phyloP scores from a whole-genome alignment of 371 early-diverging fungal species.

The Vairimorpha ceranae region DNA sequence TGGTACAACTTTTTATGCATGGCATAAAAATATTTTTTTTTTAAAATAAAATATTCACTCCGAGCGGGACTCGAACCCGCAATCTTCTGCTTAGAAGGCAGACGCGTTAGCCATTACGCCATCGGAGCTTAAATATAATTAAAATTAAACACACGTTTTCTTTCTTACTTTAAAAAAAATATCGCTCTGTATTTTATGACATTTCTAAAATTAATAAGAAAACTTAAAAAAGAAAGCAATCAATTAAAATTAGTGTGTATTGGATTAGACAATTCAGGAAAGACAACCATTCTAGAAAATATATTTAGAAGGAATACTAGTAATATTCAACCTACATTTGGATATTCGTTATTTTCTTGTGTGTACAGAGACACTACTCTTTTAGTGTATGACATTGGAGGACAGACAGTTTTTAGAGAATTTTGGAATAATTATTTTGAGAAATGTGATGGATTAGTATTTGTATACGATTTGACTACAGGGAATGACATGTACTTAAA shows the following conservation, averaged over 20 bases:
- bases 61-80: slow-evolving; percentile 30
- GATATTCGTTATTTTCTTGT: slow-evolving; percentile 48
- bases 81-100: slow-evolving; percentile 31
- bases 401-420: slow-evolving; percentile 84
- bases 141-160: too few species aligned
- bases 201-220: slow-evolving; percentile 50
- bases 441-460: slow-evolving; percentile 88
- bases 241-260: slow-evolving; percentile 90
- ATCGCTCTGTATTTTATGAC: slow-evolving; percentile 39
- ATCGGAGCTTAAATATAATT: slow-evolving; percentile 29
- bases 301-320: slow-evolving; percentile 65
- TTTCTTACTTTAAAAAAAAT: too few species aligned
- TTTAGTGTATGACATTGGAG: slow-evolving; percentile 92
- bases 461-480: slow-evolving; percentile 86
- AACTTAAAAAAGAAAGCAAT: slow-evolving; percentile 66
- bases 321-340: slow-evolving; percentile 57
- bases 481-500: slow-evolving; percentile 73
- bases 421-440: slow-evolving; percentile 99
- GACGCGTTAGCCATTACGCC: slow-evolving; percentile 29
- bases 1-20: slow-evolving; percentile 41
- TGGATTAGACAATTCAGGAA: slow-evolving; percentile 96
- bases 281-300: slow-evolving; percentile 88
- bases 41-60: slow-evolving; percentile 4
- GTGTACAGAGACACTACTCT: slow-evolving; percentile 67
- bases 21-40: neutral